These are phyloP conservation scores for Nigrospora osmanthi DNA, from an alignment of 2,329 filamentous ascomycete genomes.

Conservation along the genomic window DNA sequence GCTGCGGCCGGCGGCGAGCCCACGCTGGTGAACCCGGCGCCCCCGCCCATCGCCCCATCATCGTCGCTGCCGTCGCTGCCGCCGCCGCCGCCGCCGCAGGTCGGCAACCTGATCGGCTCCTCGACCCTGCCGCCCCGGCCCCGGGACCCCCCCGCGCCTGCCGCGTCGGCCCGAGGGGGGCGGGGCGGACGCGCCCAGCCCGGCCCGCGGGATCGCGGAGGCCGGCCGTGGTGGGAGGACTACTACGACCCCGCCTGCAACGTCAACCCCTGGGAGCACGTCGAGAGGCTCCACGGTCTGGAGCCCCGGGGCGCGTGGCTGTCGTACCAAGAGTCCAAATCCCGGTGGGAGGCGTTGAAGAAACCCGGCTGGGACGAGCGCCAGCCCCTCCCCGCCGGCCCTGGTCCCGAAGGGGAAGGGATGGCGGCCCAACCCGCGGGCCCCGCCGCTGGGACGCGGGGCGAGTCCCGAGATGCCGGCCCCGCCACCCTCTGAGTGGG, in stretches of 20 bases:
- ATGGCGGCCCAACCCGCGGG: too few species aligned
- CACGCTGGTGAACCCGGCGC: conserved; percentile 9
- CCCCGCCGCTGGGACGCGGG: too few species aligned
- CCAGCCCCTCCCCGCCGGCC: too few species aligned
- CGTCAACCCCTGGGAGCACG: conserved; percentile 62
- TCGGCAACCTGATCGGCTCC: conserved; percentile 16
- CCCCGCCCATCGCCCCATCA: conserved; percentile 23
- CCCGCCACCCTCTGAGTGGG: too few species aligned
- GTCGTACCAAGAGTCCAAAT: conserved; percentile 19
- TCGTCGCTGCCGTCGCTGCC: conserved; percentile 22
- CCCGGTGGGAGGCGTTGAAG: conserved; percentile 1
- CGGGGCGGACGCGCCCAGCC: conserved; percentile 9
- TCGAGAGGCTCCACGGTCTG: conserved; percentile 42
- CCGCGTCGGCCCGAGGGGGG: background rate
- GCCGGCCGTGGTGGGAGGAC: conserved; percentile 51
- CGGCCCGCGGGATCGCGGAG: conserved; percentile 23
- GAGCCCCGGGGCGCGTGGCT: conserved; percentile 38
- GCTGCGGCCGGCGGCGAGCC: background rate
- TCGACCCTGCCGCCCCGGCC: background rate
- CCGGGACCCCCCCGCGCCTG: background rate
- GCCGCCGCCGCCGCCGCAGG: conserved; percentile 10
- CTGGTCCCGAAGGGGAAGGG: too few species aligned
- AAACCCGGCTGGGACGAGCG: background rate
- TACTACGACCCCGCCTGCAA: conserved; percentile 66
- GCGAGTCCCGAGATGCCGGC: too few species aligned